Percentiles rank a stretch among this genome's conserved stretches.
Evolutionary conservation across 192 early-diverging fungal genomes (phyloP).

Genomic region (Podila horticola): DNA sequence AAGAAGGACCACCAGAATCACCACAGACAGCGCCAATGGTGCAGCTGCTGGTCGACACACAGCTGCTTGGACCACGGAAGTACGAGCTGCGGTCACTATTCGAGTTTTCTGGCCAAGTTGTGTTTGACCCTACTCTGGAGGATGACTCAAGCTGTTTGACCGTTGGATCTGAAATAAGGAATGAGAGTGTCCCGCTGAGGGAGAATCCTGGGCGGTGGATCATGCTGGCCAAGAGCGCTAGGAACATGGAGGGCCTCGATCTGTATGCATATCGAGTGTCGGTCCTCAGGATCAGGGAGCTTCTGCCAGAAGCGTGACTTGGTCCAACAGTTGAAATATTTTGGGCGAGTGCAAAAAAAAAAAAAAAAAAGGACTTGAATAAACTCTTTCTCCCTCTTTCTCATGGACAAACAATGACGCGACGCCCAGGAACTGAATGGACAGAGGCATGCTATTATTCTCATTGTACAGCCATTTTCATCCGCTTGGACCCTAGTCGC

Average conservation of each 20-base stretch:
- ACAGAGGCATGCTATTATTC: background rate
- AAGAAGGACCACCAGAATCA: background rate
- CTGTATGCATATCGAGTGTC: background rate
- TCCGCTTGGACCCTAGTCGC: background rate
- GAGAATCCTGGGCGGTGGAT: background rate
- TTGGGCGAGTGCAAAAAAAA: no score
- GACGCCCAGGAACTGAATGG: background rate
- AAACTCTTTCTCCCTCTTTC: no score
- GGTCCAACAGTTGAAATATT: no score
- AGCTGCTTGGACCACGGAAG: background rate
- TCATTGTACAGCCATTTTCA: background rate
- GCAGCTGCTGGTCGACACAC: background rate
- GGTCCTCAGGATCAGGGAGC: background rate
- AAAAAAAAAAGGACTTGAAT: no score
- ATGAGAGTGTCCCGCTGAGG: background rate
- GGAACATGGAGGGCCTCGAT: background rate
- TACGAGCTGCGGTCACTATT: background rate
- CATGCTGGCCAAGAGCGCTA: background rate
- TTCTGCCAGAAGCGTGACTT: background rate
- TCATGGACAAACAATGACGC: background rate
- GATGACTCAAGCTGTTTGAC: background rate
- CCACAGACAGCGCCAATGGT: background rate
- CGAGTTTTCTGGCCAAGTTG: slow-evolving; percentile 2
- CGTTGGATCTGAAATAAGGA: background rate
- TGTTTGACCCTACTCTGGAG: background rate